Evolutionary conservation across 768 basidiomycete species (phyloP).

Genomic region (Naganishia randhawae): DNA sequence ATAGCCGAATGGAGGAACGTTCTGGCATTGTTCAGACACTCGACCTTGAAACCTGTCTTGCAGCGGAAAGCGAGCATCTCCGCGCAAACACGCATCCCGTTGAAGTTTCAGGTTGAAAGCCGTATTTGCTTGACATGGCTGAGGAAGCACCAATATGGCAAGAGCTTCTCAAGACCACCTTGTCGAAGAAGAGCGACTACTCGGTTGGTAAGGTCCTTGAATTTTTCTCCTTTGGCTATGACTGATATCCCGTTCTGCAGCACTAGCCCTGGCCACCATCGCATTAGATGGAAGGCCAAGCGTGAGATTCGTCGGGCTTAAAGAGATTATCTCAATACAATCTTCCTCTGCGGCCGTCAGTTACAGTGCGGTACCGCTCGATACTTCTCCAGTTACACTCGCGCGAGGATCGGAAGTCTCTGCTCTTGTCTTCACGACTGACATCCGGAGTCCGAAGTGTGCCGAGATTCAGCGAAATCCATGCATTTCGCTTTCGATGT

Average conservation of each 20-base stretch:
- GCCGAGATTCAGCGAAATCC: slow-evolving; percentile 11
- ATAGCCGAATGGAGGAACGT: no score
- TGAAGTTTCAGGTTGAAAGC: background rate
- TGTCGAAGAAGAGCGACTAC: slow-evolving; percentile 7
- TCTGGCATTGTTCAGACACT: no score
- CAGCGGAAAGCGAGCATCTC: no score
- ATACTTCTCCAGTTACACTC: background rate
- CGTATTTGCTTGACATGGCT: background rate
- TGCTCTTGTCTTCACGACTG: slow-evolving; percentile 20
- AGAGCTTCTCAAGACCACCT: background rate
- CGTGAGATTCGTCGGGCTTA: slow-evolving; percentile 12
- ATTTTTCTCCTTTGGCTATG: no score
- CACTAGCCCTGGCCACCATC: slow-evolving; percentile 4
- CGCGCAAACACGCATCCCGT: no score
- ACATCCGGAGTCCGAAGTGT: slow-evolving; percentile 21
- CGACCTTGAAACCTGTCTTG: no score
- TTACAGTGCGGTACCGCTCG: background rate
- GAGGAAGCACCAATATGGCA: background rate
- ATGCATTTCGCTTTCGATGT: slow-evolving; percentile 11
- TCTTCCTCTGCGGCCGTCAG: background rate
- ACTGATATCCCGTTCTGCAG: background rate
- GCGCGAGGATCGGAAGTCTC: background rate
- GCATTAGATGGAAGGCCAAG: slow-evolving; percentile 1
- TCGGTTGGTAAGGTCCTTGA: background rate
- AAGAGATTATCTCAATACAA: slow-evolving; percentile 4